Conservation (phyloP, 495 filamentous ascomycete genomes). For the Terfezia boudieri region DNA sequence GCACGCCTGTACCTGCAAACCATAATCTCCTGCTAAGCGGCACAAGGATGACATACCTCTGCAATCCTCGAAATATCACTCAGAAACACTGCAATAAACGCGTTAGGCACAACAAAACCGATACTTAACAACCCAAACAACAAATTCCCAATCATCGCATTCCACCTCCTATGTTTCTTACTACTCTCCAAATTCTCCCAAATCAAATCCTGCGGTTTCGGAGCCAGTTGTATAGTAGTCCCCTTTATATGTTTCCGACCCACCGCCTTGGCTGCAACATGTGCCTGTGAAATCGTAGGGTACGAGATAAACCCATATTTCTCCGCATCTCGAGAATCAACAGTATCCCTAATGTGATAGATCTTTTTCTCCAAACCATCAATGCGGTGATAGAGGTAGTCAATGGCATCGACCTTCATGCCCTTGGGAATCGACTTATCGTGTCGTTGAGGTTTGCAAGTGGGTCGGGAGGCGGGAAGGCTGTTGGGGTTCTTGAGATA, state of each 20-base stretch:
- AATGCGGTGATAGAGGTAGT: conserved; percentile 74
- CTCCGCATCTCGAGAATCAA: conserved; percentile 73
- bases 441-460: conserved; percentile 51
- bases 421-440: conserved; percentile 40
- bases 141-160: conserved; percentile 52
- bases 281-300: conserved; percentile 65
- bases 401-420: conserved; percentile 76
- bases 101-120: conserved; percentile 87
- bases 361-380: conserved; percentile 62
- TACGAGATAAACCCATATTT: conserved; percentile 89
- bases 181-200: conserved; percentile 63
- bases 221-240: conserved; percentile 54
- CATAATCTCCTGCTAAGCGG: neutral
- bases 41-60: conserved; percentile 4
- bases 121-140: conserved; percentile 66
- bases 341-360: conserved; percentile 51
- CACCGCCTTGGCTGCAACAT: conserved; percentile 61
- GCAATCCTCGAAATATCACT: conserved; percentile 38
- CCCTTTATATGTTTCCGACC: conserved; percentile 64
- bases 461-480: conserved; percentile 56
- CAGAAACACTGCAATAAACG: conserved; percentile 80
- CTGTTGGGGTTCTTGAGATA: conserved; percentile 74
- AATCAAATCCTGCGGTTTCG: conserved; percentile 76
- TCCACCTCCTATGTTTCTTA: conserved; percentile 40
- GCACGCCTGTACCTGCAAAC: conserved; percentile 7